A percentile compares a stretch with the other conserved stretches of the same genome.
Conservation (phyloP, 495 filamentous ascomycete genomes). For the Hypomontagnella monticulosa region DNA sequence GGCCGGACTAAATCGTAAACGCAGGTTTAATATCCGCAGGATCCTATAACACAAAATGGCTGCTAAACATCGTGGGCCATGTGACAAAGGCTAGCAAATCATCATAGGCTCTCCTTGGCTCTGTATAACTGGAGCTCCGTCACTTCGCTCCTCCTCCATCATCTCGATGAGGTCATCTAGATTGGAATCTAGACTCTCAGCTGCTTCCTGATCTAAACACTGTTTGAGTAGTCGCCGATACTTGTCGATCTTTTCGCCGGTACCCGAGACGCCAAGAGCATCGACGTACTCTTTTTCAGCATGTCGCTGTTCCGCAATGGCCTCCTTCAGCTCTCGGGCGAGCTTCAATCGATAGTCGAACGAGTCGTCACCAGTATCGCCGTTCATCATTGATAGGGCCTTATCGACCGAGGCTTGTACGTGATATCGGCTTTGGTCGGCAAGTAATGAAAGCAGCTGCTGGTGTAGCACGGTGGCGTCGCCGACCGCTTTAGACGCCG, state of each 20-base stretch:
- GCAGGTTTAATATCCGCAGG: conserved; percentile 4
- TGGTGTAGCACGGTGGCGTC: conserved; percentile 48
- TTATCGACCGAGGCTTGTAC: conserved; percentile 50
- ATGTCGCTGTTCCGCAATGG: conserved; percentile 51
- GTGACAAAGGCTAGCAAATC: conserved; percentile 24
- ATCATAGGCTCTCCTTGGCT: conserved; percentile 43
- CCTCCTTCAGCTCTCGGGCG: conserved; percentile 50
- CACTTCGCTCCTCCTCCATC: conserved; percentile 59
- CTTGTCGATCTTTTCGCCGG: conserved; percentile 59
- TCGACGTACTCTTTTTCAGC: conserved; percentile 59
- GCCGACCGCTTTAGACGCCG: conserved; percentile 50
- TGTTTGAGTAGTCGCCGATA: conserved; percentile 56
- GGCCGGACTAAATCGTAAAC: conserved; percentile 7
- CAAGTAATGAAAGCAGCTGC: conserved; percentile 52
- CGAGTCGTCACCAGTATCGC: conserved; percentile 44
- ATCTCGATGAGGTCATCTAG: conserved; percentile 60
- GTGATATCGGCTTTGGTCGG: conserved; percentile 53
- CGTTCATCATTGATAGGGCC: conserved; percentile 49
- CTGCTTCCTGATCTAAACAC: conserved; percentile 57
- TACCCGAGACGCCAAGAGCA: conserved; percentile 55
- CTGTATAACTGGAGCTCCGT: conserved; percentile 24
- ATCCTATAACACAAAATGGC: background rate
- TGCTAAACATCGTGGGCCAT: background rate
- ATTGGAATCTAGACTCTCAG: conserved; percentile 57
- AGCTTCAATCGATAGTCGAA: conserved; percentile 51